Evolutionary conservation across 2,329 filamentous ascomycete genomes (phyloP).

Genomic region (Drechslerella coelobrocha): DNA sequence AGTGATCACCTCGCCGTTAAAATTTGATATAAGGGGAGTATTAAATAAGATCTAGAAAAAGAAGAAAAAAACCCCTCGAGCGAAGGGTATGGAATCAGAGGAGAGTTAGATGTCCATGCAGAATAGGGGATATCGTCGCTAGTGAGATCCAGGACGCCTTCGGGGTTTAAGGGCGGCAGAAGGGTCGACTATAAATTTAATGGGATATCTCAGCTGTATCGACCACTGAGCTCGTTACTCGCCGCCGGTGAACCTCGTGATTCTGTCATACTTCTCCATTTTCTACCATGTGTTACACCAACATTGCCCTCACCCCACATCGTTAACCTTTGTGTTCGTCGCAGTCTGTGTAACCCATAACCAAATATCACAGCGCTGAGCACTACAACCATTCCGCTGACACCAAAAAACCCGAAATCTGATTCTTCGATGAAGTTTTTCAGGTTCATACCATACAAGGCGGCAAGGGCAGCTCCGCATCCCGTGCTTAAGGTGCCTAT

Average conservation of each 20-base stretch:
- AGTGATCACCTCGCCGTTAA: too few relatives aligned
- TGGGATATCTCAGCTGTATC: neutral
- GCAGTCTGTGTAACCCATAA: conserved; percentile 82
- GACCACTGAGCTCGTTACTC: conserved; percentile 13
- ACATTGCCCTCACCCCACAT: conserved; percentile 73
- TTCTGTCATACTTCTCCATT: conserved; percentile 45
- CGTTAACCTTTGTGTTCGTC: conserved; percentile 83
- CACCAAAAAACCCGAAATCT: conserved; percentile 79
- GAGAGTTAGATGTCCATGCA: too few relatives aligned
- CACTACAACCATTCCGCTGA: conserved; percentile 73
- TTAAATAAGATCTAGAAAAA: too few relatives aligned
- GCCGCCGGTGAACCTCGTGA: conserved; percentile 5
- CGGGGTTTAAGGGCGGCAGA: too few relatives aligned
- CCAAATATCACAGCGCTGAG: conserved; percentile 79
- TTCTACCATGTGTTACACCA: conserved; percentile 34
- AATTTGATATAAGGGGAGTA: too few relatives aligned
- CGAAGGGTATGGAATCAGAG: too few relatives aligned
- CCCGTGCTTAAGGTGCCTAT: conserved; percentile 94
- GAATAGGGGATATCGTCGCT: too few relatives aligned
- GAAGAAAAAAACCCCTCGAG: too few relatives aligned
- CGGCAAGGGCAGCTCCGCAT: conserved; percentile 91
- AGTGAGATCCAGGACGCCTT: too few relatives aligned
- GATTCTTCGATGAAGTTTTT: conserved; percentile 98
- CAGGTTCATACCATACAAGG: conserved; percentile 99
- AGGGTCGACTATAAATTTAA: too few relatives aligned